These are phyloP conservation scores for Pyrenopolyporus hunteri DNA, from an alignment of 495 filamentous ascomycete species.

Conservation along the genomic window DNA sequence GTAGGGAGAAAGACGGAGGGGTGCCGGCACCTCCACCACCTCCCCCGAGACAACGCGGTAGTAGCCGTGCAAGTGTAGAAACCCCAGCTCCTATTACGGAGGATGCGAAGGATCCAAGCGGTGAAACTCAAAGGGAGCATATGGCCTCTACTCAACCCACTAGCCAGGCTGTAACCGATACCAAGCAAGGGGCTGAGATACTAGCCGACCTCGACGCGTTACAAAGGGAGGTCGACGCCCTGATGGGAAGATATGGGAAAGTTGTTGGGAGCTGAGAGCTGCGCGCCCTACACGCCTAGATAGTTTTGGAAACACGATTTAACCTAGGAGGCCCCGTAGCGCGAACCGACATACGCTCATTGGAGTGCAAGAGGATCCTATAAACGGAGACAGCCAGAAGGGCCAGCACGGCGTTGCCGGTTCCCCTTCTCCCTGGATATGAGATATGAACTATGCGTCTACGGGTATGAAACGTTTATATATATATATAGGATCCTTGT, in stretches of 20 bases:
- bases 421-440: conserved; percentile 6
- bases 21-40: conserved; percentile 59
- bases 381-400: background rate
- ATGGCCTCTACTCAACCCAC: conserved; percentile 28
- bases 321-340: background rate
- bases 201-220: conserved; percentile 70
- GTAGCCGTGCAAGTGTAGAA: conserved; percentile 58
- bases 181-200: conserved; percentile 55
- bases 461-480: conserved; percentile 4
- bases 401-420: background rate
- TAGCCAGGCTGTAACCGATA: background rate
- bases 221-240: conserved; percentile 74
- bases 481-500: conserved; percentile 26
- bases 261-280: conserved; percentile 3
- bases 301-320: background rate
- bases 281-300: background rate
- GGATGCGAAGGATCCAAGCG: conserved; percentile 21
- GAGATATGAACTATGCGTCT: conserved; percentile 28
- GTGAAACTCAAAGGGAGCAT: conserved; percentile 21
- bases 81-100: conserved; percentile 25
- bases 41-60: conserved; percentile 62
- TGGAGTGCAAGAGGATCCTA: background rate
- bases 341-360: background rate
- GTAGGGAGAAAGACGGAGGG: conserved; percentile 38
- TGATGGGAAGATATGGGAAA: conserved; percentile 62